Evolutionary conservation across 352 stramenopile species (phyloP), one percentile per base, ranked within the genome.

Genomic region (Globisporangium acanthophoron): DNA sequence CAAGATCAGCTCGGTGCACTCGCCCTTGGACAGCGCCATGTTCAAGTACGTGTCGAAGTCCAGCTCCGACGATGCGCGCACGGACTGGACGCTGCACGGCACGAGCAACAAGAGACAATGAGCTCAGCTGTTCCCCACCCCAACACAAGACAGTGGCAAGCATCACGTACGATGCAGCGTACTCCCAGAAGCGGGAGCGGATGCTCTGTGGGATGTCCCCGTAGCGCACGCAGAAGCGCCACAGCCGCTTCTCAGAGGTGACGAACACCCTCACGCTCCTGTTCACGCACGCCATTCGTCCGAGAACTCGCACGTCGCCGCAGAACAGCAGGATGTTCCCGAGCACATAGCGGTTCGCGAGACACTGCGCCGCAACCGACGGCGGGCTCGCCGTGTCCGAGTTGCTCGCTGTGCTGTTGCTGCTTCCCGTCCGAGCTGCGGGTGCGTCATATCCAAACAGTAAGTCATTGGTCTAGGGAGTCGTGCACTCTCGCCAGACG

Each of bases 11-110:
- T 95, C 84, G 9, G 81, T 92, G 31, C 71, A 87, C 33, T 93
- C 84, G n/a, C 80, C 78, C 51, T 93, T 95, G 3, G 84, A 93
- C 37, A 89, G 64, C 18, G 80, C 81, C 83, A 93, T 92, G 27
- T 91, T 76, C 59, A 93, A 59, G 50, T 94, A 92, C 47, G 84
- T 92, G 45, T 90, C 80, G 49, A 90, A 94, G 64, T 94, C 85
- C 24, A 87, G 45, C 39, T 92, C 80, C 0, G 80, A 85, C 9
- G 72, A 37, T 3, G 74, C 58, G 8, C 82, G 82, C 0, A 78
- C 57, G n/a, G n/a, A 78, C 61, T 18, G 76, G 73, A 31, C 61
- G 52, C 13, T 62, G 29, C 2, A 18, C 3, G 0, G 12, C 12
- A 41, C 8, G 33, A 41, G 37, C 12, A 16, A 12, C 37, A 18